A percentile compares a stretch with the other conserved stretches of the same genome.
Conservation (phyloP, 2,329 filamentous ascomycete species). For the Aureobasidium musti region DNA sequence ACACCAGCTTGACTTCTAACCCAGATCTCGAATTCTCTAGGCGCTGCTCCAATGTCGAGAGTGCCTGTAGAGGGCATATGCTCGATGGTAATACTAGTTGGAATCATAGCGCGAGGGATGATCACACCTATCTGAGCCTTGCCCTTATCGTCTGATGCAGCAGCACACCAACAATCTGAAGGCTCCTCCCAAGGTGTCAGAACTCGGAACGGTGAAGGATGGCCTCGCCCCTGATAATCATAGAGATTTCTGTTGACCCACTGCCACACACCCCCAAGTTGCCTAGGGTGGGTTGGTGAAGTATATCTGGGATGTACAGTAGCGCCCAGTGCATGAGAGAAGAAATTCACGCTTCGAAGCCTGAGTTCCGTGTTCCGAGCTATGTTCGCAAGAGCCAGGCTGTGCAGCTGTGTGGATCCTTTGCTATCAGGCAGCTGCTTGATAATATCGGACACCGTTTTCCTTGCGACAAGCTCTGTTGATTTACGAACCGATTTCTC, state of each 20-base stretch:
- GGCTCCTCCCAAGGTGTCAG: conserved; percentile 72
- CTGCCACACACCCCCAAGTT: conserved; percentile 15
- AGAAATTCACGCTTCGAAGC: conserved; percentile 66
- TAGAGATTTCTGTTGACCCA: conserved; percentile 18
- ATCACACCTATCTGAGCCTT: conserved; percentile 66
- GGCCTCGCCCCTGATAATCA: conserved; percentile 16
- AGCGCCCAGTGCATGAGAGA: conserved; percentile 67
- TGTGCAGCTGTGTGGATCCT: conserved; percentile 33
- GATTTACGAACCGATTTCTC: conserved; percentile 28
- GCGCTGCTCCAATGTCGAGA: conserved; percentile 46
- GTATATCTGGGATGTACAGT: conserved; percentile 61
- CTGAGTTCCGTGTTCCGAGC: conserved; percentile 36
- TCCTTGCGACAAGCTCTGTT: conserved; percentile 7
- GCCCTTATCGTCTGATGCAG: conserved; percentile 51
- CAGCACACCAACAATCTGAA: conserved; percentile 85
- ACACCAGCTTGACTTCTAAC: conserved; percentile 35
- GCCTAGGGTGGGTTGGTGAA: conserved; percentile 54
- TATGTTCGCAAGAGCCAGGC: conserved; percentile 39
- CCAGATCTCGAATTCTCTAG: conserved; percentile 51
- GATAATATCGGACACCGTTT: conserved; percentile 24
- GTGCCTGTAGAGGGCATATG: conserved; percentile 48
- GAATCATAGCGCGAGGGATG: conserved; percentile 43
- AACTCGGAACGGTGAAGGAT: conserved; percentile 47
- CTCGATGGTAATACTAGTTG: conserved; percentile 49
- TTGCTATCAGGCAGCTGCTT: conserved; percentile 29